Conservation (phyloP, 805 yeast genomes). For the Kregervanrija fluxuum region DNA sequence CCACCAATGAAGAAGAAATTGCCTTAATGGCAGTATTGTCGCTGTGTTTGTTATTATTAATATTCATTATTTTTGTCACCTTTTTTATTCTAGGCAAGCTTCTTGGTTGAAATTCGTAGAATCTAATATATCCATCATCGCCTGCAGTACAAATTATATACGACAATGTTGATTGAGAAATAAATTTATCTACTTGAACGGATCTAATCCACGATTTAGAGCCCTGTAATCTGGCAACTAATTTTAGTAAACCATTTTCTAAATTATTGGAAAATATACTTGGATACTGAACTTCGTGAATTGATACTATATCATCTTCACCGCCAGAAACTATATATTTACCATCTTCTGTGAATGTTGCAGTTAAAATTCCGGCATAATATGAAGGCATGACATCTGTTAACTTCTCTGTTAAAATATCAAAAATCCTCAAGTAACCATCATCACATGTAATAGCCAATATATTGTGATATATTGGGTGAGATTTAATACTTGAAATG, state of each 20-base stretch:
- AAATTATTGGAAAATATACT: conserved; percentile 9
- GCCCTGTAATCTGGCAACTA: conserved; percentile 34
- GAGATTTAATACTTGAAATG: conserved; percentile 39
- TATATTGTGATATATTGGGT: conserved; percentile 34
- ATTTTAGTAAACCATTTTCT: conserved; percentile 16
- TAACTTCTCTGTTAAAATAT: conserved; percentile 35
- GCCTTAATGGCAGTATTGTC: not conserved
- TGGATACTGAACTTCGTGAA: conserved; percentile 30
- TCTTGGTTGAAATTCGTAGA: conserved; percentile 50
- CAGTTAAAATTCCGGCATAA: conserved; percentile 55
- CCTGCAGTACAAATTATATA: conserved; percentile 49
- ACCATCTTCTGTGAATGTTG: conserved; percentile 41
- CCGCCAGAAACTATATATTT: conserved; percentile 45
- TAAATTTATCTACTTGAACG: conserved; percentile 36
- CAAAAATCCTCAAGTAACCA: conserved; percentile 54
- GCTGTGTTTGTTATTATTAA: not conserved
- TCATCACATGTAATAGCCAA: conserved; percentile 55
- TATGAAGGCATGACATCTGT: conserved; percentile 55
- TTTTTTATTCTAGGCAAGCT: conserved; percentile 31
- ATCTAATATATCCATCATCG: conserved; percentile 44
- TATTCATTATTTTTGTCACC: conserved; percentile 7
- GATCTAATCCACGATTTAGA: conserved; percentile 45
- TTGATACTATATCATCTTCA: conserved; percentile 43
- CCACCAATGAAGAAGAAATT: not conserved
- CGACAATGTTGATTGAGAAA: conserved; percentile 23